A percentile compares a stretch with the other conserved stretches of the same genome.
These are phyloP conservation scores for Saccharomyces hybrid DNA, from an alignment of 1,139 yeast species.

Conservation along the genomic window DNA sequence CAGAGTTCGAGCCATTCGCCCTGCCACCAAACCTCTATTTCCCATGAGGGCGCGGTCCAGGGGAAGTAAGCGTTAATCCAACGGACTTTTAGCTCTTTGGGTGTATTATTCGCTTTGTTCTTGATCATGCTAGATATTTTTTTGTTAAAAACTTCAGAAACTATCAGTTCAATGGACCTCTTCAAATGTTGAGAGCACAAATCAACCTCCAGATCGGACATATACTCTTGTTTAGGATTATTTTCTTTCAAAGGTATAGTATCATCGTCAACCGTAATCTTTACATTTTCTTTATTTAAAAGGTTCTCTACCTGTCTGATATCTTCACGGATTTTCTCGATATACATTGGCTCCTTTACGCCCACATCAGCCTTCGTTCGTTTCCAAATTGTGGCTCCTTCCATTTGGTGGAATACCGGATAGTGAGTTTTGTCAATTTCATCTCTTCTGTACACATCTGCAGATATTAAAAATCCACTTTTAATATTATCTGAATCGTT, in stretches of 20 bases:
- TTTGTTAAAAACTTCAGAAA: conserved; percentile 72
- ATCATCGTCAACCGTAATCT: conserved; percentile 65
- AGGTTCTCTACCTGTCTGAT: conserved; percentile 32
- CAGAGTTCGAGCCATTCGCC: conserved; percentile 97
- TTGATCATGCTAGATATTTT: conserved; percentile 56
- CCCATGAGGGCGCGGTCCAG: conserved; percentile 99
- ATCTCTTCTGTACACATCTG: conserved; percentile 93
- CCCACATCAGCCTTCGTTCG: conserved; percentile 23
- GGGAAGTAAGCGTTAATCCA: conserved; percentile 98
- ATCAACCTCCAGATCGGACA: conserved; percentile 61
- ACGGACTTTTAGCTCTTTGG: conserved; percentile 72
- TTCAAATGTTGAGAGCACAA: conserved; percentile 73
- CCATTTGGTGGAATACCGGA: conserved; percentile 97
- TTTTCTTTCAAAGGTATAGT: conserved; percentile 35
- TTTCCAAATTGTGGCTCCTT: conserved; percentile 88
- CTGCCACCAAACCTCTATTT: conserved; percentile 98
- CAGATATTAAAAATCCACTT: conserved; percentile 87
- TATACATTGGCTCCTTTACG: conserved; percentile 14
- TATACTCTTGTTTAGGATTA: conserved; percentile 71
- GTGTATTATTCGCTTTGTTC: conserved; percentile 39
- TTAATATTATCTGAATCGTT: conserved; percentile 42
- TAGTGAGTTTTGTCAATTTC: conserved; percentile 94
- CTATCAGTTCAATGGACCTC: conserved; percentile 74
- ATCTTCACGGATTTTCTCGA: conserved; percentile 29
- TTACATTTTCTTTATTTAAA: conserved; percentile 44